Base-by-base conservation (phyloP, 768 basidiomycete species). In the Rhizopogon rudus region DNA sequence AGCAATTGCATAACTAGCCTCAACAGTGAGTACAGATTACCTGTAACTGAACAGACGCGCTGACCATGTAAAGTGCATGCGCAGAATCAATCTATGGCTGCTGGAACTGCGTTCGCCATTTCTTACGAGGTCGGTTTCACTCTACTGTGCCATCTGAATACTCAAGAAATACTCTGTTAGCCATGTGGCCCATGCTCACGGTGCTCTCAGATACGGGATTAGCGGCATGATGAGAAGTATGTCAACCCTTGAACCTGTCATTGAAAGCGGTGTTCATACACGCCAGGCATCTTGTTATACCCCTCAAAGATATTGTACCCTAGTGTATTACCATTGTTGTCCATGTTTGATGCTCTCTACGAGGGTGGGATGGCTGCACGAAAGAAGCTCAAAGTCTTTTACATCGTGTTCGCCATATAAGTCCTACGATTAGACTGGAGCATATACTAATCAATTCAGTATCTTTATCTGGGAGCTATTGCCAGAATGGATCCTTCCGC, bases 71-170 rank as follows among this genome's bases (percentile, higher is more conserved):
- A 42, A 82, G 81, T 82, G 64, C 81, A 82, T 61, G 72, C 80
- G 3, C 78, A 80, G 57, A 80, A 81, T 58, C 66, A 77, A 53
- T 67, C 75, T 6, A 76, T 69, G 67, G 79, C 80, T 43, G 78
- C 81, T 44, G 81, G 81, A 2, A 79, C 80, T 37, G 80, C 77
- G 6, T 81, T 82, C 55, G 80, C 80, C 14, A 82, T 82, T 54
- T 74, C 80, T 16, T 82, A 82, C 60, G 62, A 73, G 49, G 80
- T 79, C 44, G 22, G 66, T 55, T 40, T 46, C 7, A 14, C 14
- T 20, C n/a, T 29, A 13, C 6, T 44, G 31, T 31, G 29, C 45
- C 22, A 13, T 45, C 29, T 13, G 12, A 35, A 35, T 35, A 35
- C 12, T 25, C 25, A 25, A 25, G 35, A 37, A 37, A 13, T 37